phyloP scores from a whole-genome alignment of 257 asterid species.

The Cinchona pubescens region DNA sequence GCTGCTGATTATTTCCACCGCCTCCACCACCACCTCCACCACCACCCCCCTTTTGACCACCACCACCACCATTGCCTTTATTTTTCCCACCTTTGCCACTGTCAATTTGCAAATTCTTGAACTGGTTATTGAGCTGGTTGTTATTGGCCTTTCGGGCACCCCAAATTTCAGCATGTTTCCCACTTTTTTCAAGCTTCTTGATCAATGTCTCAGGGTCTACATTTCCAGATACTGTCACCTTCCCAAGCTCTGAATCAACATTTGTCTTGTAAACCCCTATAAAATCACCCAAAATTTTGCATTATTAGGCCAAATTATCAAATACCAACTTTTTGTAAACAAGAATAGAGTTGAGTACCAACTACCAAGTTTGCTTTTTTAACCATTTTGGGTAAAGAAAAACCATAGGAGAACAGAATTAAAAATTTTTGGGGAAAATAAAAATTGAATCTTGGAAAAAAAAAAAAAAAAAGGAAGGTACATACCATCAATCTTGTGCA shows the following conservation, averaged over 20 bases:
- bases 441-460: slow-evolving; percentile 29
- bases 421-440: background rate
- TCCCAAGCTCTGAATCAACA: slow-evolving; percentile 82
- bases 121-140: slow-evolving; percentile 49
- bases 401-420: background rate
- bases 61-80: slow-evolving; percentile 20
- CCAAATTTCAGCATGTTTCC: slow-evolving; percentile 85
- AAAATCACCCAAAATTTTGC: background rate
- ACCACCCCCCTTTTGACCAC: slow-evolving; percentile 20
- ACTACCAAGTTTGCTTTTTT: background rate
- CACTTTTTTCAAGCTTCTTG: slow-evolving; percentile 75
- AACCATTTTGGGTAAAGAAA: background rate
- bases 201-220: slow-evolving; percentile 73
- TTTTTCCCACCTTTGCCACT: slow-evolving; percentile 33
- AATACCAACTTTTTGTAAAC: background rate
- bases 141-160: slow-evolving; percentile 65
- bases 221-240: slow-evolving; percentile 92
- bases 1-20: slow-evolving; percentile 19
- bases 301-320: slow-evolving; percentile 3
- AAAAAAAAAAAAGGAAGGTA: slow-evolving; percentile 10
- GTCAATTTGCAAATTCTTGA: slow-evolving; percentile 63
- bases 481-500: slow-evolving; percentile 92
- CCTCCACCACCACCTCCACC: slow-evolving; percentile 25
- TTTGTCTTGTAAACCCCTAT: slow-evolving; percentile 74
- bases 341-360: background rate